Base-by-base conservation (phyloP, 176 grass and related monocot genomes). In the Eleusine coracana region DNA sequence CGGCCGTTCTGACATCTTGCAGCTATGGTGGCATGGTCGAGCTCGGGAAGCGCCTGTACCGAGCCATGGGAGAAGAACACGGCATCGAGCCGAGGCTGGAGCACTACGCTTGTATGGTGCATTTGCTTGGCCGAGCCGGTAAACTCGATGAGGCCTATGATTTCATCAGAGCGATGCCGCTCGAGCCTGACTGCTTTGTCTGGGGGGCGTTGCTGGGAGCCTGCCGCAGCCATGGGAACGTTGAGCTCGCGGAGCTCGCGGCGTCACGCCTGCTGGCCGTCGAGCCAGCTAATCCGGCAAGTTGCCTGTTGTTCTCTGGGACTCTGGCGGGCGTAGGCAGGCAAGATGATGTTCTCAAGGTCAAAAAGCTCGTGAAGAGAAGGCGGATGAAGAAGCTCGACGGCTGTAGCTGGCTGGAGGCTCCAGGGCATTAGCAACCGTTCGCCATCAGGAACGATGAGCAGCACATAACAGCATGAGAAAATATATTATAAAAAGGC, bases 71-170 rank as follows among this genome's bases (percentile, higher is more conserved):
- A 15, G 87, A 68, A 31, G 77, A 85, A 36, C 62, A 80, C 25
- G 41, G 70, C 67, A 80, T 94, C 12, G 65, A 74, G 9, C 89
- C 82, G 17, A 91, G 87, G 87, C 34, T 92, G 87, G 92, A 94
- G 74, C 89, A 94, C 59, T 92, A 85, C 58, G 89, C 92, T 17
- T 94, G 89, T 78, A 83, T 94, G 84, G 89, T 94, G 25, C 87
- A 92, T 68, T 23, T 94, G 87, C 70, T 89, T 16, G 87, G 92
- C 23, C 79, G 84, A 80, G 81, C 89, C 2, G 92, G 89, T 20
- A 87, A 63, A 73, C 81, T 94, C 27, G 27, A 15, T 10, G 89
- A 87, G 74, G 92, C 89, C 0, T 82, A 87, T 17, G 56, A 48
- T 74, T 81, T 94, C 61, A 87, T 94, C 74, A 61, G 39, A 36